phyloP scores from a whole-genome alignment of 2,329 filamentous ascomycete genomes.

The Aurifilum marmelostoma region DNA sequence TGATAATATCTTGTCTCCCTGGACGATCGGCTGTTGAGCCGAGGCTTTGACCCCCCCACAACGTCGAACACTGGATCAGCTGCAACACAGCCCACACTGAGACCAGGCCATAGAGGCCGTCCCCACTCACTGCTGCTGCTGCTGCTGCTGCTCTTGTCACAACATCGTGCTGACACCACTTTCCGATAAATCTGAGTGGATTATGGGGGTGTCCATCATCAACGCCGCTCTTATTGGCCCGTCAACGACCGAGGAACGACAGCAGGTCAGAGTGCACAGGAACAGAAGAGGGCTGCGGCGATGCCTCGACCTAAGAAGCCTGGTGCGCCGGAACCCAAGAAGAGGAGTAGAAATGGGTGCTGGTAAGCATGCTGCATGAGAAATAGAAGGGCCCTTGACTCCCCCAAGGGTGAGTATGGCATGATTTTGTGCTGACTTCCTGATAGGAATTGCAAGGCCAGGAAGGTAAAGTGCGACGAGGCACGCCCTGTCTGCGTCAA shows the following conservation, averaged over 20 bases:
- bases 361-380: conserved; percentile 53
- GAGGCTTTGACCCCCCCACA: neutral
- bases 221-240: conserved; percentile 28
- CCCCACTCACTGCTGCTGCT: neutral
- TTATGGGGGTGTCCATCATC: conserved; percentile 27
- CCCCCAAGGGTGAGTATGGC: neutral
- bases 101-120: too few relatives aligned
- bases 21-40: neutral
- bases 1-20: neutral
- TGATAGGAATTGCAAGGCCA: conserved; percentile 74
- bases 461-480: conserved; percentile 77
- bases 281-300: conserved; percentile 15
- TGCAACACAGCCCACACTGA: neutral
- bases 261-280: conserved; percentile 14
- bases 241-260: conserved; percentile 21
- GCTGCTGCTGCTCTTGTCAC: neutral
- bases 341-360: conserved; percentile 68
- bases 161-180: conserved; percentile 3
- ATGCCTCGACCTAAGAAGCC: conserved; percentile 71
- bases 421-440: conserved; percentile 15
- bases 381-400: neutral
- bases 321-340: conserved; percentile 66
- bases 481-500: conserved; percentile 74
- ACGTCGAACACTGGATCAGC: neutral
- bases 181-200: conserved; percentile 5